phyloP scores from a whole-genome alignment of 345 rosid genomes.

The Eucalyptus decipiens region DNA sequence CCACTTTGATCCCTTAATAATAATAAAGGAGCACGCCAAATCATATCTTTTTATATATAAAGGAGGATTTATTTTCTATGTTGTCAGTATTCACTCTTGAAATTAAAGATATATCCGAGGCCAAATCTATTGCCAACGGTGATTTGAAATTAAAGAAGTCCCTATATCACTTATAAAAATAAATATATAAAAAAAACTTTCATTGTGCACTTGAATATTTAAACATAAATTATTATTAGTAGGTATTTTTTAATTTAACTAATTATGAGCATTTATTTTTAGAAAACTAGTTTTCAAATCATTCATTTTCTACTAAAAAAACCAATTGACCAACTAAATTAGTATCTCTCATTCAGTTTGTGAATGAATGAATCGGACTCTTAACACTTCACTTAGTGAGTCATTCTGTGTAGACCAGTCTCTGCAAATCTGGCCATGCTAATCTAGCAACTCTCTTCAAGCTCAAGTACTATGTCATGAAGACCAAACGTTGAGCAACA shows the following conservation, averaged over 20 bases:
- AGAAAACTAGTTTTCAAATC: rapidly evolving
- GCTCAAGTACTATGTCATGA: neutral
- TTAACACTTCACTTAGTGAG: neutral
- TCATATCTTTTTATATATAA: neutral
- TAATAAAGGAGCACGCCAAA: neutral
- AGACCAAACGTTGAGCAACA: neutral
- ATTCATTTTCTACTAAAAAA: rapidly evolving
- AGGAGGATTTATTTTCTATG: neutral
- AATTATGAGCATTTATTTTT: neutral
- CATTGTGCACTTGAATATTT: neutral
- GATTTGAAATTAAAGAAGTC: neutral
- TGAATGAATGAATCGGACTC: neutral
- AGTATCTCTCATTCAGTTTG: neutral
- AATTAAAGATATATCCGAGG: neutral
- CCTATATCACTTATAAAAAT: rapidly evolving
- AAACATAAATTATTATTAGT: neutral
- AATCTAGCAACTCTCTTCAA: neutral
- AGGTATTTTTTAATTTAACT: neutral
- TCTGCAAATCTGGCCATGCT: neutral
- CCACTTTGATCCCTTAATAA: neutral
- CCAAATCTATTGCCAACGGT: neutral
- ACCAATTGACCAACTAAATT: rapidly evolving
- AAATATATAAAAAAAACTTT: neutral
- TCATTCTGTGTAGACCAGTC: neutral
- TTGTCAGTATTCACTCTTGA: neutral